phyloP scores from a whole-genome alignment of 768 basidiomycete genomes.

The Cystofilobasidium macerans region DNA sequence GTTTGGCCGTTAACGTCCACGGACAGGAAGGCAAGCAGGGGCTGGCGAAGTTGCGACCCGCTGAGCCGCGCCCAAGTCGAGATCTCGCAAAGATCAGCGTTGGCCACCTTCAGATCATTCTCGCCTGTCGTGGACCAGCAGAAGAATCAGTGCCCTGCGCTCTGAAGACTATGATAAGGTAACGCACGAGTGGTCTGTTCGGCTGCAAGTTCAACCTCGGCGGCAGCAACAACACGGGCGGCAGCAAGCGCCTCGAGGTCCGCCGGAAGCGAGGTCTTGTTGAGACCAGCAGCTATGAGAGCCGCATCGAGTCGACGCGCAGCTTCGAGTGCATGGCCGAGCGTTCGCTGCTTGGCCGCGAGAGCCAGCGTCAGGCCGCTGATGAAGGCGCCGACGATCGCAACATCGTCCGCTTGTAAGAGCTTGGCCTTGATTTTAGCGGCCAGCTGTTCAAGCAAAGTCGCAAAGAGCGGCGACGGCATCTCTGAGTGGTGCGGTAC shows the following conservation, averaged over 20 bases:
- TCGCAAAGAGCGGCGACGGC: slow-evolving; percentile 66
- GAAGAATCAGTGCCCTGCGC: not conserved
- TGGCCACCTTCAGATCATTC: not conserved
- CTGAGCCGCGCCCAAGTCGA: not conserved
- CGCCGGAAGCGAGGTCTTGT: not conserved
- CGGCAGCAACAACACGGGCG: not conserved
- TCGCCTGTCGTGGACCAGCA: not conserved
- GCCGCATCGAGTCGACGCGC: slow-evolving; percentile 30
- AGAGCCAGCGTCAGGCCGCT: slow-evolving; percentile 55
- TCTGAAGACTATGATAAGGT: not conserved
- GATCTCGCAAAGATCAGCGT: not conserved
- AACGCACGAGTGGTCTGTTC: not conserved
- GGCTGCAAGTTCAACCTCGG: not conserved
- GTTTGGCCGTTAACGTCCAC: not conserved
- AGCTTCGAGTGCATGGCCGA: slow-evolving; percentile 18
- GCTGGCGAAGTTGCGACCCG: not conserved
- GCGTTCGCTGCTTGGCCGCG: slow-evolving; percentile 46
- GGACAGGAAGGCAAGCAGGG: not conserved
- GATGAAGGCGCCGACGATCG: slow-evolving; percentile 54
- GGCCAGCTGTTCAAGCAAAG: slow-evolving; percentile 62
- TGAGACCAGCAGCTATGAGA: not conserved
- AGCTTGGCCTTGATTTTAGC: slow-evolving; percentile 54
- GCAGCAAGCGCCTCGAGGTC: not conserved
- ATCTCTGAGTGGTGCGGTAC: slow-evolving; percentile 27
- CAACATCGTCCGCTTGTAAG: slow-evolving; percentile 50